Percentiles rank a stretch among this genome's conserved stretches.
phyloP scores from a whole-genome alignment of 306 rosid species.

The Quercus rubra region DNA sequence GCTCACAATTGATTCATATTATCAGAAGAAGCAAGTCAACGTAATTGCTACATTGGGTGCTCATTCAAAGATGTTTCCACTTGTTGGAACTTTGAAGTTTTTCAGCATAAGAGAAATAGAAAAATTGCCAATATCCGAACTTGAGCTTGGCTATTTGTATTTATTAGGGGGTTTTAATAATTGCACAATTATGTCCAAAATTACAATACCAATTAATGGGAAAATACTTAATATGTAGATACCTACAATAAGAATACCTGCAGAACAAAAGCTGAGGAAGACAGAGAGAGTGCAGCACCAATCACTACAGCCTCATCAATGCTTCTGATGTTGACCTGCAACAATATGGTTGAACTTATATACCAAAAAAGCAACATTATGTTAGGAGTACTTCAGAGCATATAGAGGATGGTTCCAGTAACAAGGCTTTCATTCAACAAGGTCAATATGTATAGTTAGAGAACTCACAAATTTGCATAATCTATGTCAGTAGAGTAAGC shows the following conservation, averaged over 20 bases:
- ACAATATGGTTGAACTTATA: neutral
- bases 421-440: neutral
- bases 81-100: neutral
- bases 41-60: neutral
- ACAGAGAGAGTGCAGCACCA: constrained; percentile 97
- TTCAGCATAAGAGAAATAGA: neutral
- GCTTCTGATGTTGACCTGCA: constrained; percentile 96
- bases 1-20: neutral
- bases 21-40: neutral
- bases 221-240: neutral
- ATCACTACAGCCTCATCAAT: constrained; percentile 95
- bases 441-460: neutral
- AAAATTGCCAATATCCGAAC: neutral
- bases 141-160: neutral
- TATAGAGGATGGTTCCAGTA: neutral
- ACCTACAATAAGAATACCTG: constrained; percentile 58
- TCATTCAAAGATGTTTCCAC: neutral
- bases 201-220: constrained; percentile 5
- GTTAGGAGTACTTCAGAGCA: neutral
- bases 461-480: neutral
- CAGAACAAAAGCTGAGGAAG: constrained; percentile 97
- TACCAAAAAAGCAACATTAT: neutral
- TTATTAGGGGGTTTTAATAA: constrained; percentile 4
- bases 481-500: neutral
- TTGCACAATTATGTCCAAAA: neutral